These are phyloP conservation scores for Luzula sylvatica DNA, from an alignment of 176 grass and related monocot species.

Conservation along the genomic window DNA sequence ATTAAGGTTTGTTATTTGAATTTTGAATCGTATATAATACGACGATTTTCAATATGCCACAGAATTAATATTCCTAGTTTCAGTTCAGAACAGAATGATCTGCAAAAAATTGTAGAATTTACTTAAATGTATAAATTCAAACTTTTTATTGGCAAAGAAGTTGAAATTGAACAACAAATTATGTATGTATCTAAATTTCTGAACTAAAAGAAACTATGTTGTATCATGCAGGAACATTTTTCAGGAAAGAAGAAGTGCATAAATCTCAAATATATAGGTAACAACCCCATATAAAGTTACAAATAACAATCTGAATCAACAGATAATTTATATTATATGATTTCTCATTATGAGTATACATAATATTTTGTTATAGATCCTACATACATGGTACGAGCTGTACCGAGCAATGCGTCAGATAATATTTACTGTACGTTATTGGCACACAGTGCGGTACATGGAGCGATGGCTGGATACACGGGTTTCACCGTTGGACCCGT, in stretches of 20 bases:
- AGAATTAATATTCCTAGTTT: no score
- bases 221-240: constrained; percentile 27
- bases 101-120: not conserved
- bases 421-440: constrained; percentile 92
- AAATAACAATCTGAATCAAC: not conserved
- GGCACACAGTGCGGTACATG: constrained; percentile 90
- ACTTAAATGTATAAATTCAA: not conserved
- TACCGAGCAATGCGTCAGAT: constrained; percentile 93
- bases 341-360: not conserved
- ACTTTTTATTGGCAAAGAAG: not conserved
- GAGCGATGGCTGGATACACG: constrained; percentile 95
- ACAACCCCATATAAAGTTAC: not conserved
- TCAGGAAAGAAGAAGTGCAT: constrained; percentile 48
- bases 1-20: constrained; percentile 41
- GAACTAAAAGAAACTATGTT: not conserved
- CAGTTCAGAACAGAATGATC: not conserved
- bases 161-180: not conserved
- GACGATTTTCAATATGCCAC: no score
- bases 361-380: constrained; percentile 54
- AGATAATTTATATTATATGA: no score
- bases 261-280: constrained; percentile 99
- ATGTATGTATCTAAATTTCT: constrained; percentile 10
- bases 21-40: no score
- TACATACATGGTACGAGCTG: constrained; percentile 95
- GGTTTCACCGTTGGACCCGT: constrained; percentile 86